A percentile compares a stretch with the other conserved stretches of the same genome.
Conservation (phyloP, 2,329 filamentous ascomycete genomes). For the Rugonectria rugulosa region DNA sequence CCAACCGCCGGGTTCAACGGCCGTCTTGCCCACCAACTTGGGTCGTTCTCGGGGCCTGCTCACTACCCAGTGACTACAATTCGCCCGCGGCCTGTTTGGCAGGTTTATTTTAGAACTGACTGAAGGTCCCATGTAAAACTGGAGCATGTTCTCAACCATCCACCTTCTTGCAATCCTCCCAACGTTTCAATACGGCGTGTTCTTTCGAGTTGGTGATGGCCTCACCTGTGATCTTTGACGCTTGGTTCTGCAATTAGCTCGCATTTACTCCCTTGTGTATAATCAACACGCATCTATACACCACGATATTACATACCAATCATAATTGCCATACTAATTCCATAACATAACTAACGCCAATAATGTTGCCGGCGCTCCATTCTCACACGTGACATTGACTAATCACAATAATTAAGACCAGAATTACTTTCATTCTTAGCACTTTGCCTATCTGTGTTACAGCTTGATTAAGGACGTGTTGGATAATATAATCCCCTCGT, state of each 20-base stretch:
- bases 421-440: too few species aligned
- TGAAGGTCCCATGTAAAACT: constrained; percentile 1
- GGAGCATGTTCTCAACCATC: background rate
- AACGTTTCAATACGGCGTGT: background rate
- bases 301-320: too few species aligned
- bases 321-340: too few species aligned
- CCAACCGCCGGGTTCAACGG: constrained; percentile 9
- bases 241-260: background rate
- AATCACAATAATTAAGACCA: too few species aligned
- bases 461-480: too few species aligned
- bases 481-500: too few species aligned
- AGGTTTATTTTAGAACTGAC: constrained; percentile 6
- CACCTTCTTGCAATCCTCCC: background rate
- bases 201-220: background rate
- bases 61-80: background rate
- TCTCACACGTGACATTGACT: too few species aligned
- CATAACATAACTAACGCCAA: too few species aligned
- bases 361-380: too few species aligned
- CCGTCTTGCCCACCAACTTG: background rate
- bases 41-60: background rate
- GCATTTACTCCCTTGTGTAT: background rate
- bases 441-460: too few species aligned
- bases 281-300: too few species aligned
- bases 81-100: background rate
- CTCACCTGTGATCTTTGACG: constrained; percentile 5